Base-by-base conservation (phyloP, 805 yeast genomes). In the Naumovozyma castellii region DNA sequence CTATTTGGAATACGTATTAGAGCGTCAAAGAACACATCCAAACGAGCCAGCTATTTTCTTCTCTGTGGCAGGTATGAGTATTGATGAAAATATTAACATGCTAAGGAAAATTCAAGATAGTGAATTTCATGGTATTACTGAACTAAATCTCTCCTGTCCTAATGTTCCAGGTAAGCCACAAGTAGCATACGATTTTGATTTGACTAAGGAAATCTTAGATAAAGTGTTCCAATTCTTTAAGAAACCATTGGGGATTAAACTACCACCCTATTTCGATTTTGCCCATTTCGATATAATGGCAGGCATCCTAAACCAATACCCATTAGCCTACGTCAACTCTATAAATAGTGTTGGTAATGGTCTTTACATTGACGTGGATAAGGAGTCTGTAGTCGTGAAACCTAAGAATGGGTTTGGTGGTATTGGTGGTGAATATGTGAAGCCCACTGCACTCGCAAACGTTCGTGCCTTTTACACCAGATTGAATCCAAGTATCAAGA, bases 141-240 rank as follows among this genome's bases (percentile, higher is more conserved):
- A 57, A 39, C 39, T 57, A 18, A 56, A 57, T 38, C 33, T 56
- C 28, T 57, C 62, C 2, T 57, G 60, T 41, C 62, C 62, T n/a
- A 57, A 57, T 34, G 59, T 57, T n/a, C 59, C 60, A 15, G 62
- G 62, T 31, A 54, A 57, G 38, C 62, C 60, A 35, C 61, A 57
- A 41, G 54, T 57, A 25, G 62, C 59, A 4, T 57, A 57, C 35
- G 60, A 57, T 41, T 57, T 53, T 38, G 59, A 54, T 15, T 37
- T 52, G 19, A 51, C 60, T 3, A 37, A 47, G 25, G 50, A 49
- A 40, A 53, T 52, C 25, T 35, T 57, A 35, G 43, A 47, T 1
- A 44, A 47, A 40, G 59, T 49, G 6, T 57, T 57, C 39, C 35
- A 42, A 5, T 55, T 57, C 37, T 57, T 53, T 43, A 51, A 43